phyloP scores from a whole-genome alignment of 2,329 filamentous ascomycete genomes.

The Cladosporium colombiae region DNA sequence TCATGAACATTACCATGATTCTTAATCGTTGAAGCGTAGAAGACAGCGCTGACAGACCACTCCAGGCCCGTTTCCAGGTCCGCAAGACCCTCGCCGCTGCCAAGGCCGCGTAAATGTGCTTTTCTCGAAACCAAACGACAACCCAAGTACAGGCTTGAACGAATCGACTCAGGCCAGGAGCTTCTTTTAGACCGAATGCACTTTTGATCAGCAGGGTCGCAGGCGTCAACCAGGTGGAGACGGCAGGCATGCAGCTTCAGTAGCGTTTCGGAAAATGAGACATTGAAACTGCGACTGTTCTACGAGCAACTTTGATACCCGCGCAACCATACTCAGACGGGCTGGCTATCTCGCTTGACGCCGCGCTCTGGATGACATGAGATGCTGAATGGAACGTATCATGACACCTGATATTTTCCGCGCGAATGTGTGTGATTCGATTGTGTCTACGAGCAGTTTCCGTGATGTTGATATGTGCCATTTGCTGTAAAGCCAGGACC shows the following conservation, averaged over 20 bases:
- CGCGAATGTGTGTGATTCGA: neutral
- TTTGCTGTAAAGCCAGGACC: neutral
- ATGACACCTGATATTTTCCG: constrained; percentile 1
- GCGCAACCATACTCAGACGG: constrained; percentile 6
- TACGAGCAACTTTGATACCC: constrained; percentile 20
- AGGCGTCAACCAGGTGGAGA: constrained; percentile 20
- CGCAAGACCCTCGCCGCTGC: constrained; percentile 95
- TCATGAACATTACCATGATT: neutral
- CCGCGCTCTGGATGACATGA: neutral
- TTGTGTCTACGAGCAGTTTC: neutral
- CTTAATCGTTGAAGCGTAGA: neutral
- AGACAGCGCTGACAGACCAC: neutral
- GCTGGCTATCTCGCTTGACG: constrained; percentile 1
- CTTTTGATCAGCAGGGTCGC: constrained; percentile 19
- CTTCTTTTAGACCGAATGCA: constrained; percentile 20
- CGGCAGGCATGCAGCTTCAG: constrained; percentile 20
- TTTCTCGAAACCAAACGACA: constrained; percentile 16
- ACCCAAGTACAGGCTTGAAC: constrained; percentile 18
- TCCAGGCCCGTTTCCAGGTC: constrained; percentile 84
- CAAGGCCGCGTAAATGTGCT: constrained; percentile 55
- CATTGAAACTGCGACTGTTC: constrained; percentile 19
- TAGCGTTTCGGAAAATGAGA: constrained; percentile 21
- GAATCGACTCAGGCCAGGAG: constrained; percentile 16
- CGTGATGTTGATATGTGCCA: neutral
- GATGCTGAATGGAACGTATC: constrained; percentile 2